Conservation (phyloP, 2,329 filamentous ascomycete species). For the Emmonsiellopsis sp. region DNA sequence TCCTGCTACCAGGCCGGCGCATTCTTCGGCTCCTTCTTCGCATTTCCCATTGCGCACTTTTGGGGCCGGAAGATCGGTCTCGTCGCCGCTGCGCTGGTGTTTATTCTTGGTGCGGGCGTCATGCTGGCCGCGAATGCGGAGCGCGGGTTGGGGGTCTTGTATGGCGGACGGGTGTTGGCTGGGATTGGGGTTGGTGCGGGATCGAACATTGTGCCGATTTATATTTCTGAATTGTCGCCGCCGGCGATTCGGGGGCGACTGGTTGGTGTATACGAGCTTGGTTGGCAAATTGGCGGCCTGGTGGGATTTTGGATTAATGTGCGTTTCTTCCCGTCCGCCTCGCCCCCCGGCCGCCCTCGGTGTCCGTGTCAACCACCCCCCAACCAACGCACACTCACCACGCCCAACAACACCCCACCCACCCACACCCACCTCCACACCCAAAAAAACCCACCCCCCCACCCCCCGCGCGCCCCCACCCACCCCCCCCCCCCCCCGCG, state of each 20-base stretch:
- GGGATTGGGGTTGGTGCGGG: slow-evolving; percentile 48
- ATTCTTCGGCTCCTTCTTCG: slow-evolving; percentile 68
- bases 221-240: slow-evolving; percentile 49
- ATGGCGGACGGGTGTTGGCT: slow-evolving; percentile 48
- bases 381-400: too few species aligned
- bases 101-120: slow-evolving; percentile 60
- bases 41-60: slow-evolving; percentile 57
- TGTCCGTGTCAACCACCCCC: too few species aligned
- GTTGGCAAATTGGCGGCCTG: slow-evolving; percentile 44
- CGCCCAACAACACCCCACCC: too few species aligned
- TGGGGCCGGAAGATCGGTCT: slow-evolving; percentile 58
- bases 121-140: slow-evolving; percentile 58
- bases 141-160: slow-evolving; percentile 53
- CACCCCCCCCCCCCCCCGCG: too few species aligned
- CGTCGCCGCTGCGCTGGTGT: slow-evolving; percentile 51
- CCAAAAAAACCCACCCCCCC: too few species aligned
- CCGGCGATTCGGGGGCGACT: slow-evolving; percentile 50
- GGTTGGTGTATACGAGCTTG: slow-evolving; percentile 49
- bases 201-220: slow-evolving; percentile 51
- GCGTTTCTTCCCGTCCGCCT: too few species aligned
- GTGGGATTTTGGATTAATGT: slow-evolving; percentile 44
- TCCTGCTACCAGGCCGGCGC: slow-evolving; percentile 74
- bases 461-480: too few species aligned
- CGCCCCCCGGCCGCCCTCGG: too few species aligned
- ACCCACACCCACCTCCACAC: too few species aligned